These are phyloP conservation scores for Prunus padus DNA, from an alignment of 306 rosid species.

Conservation along the genomic window DNA sequence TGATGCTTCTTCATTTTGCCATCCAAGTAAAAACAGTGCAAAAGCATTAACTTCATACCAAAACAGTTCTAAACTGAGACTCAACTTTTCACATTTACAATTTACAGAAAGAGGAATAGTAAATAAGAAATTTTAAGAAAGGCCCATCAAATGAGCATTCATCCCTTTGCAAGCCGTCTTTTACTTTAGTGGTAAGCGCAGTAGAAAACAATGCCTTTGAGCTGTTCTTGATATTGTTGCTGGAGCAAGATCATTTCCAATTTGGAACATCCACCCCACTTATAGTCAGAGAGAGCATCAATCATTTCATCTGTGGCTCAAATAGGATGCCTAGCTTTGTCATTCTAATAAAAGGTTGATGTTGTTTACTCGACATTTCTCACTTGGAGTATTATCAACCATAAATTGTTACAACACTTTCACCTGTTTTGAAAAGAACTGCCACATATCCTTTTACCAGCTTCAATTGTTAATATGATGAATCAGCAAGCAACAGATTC, in stretches of 20 bases:
- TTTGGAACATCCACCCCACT: background rate
- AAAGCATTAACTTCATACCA: background rate
- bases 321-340: background rate
- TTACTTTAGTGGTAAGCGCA: background rate
- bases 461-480: slow-evolving; percentile 13
- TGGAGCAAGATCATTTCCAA: background rate
- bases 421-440: background rate
- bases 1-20: background rate
- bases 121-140: background rate
- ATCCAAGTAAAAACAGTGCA: background rate
- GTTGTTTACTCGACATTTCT: background rate
- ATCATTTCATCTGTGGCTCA: background rate
- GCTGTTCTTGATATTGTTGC: background rate
- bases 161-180: background rate
- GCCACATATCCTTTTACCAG: background rate
- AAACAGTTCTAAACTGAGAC: background rate
- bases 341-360: background rate
- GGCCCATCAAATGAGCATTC: background rate
- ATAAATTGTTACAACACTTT: background rate
- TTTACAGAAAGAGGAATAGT: background rate
- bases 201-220: background rate
- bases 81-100: background rate
- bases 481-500: slow-evolving; percentile 23
- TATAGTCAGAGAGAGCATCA: background rate
- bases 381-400: background rate